phyloP scores from a whole-genome alignment of 2,329 filamentous ascomycete genomes.

The Stachybotrys echinatus region DNA sequence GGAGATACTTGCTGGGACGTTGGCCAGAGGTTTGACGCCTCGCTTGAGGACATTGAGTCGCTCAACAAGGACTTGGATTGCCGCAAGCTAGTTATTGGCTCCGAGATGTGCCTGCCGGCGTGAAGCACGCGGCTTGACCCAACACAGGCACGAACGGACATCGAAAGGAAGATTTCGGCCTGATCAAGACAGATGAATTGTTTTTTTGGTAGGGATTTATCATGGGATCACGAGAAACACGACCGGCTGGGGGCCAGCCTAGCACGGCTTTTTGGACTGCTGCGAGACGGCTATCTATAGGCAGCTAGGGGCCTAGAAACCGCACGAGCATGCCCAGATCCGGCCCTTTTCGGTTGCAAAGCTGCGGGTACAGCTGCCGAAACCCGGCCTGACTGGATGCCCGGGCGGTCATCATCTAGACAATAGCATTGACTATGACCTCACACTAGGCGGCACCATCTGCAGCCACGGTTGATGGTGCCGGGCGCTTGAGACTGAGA shows the following conservation, averaged over 20 bases:
- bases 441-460: background rate
- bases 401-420: background rate
- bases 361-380: background rate
- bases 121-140: no score
- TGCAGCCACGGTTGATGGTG: background rate
- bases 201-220: no score
- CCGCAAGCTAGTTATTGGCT: conserved; percentile 34
- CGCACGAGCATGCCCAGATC: background rate
- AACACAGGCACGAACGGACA: background rate
- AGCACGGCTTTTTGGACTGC: background rate
- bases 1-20: conserved; percentile 52
- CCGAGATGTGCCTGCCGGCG: conserved; percentile 39
- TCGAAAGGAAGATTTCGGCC: no score
- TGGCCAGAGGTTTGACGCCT: conserved; percentile 34
- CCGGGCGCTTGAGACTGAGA: background rate
- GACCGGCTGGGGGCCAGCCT: background rate
- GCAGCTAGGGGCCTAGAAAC: background rate
- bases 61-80: conserved; percentile 44
- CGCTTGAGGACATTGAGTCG: conserved; percentile 38
- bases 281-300: background rate
- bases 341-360: background rate
- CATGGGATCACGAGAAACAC: background rate
- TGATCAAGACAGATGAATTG: no score
- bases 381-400: background rate
- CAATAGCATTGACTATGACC: background rate